Base-by-base conservation (phyloP, 2,329 filamentous ascomycete species). In the Colletotrichum ledebouriae region DNA sequence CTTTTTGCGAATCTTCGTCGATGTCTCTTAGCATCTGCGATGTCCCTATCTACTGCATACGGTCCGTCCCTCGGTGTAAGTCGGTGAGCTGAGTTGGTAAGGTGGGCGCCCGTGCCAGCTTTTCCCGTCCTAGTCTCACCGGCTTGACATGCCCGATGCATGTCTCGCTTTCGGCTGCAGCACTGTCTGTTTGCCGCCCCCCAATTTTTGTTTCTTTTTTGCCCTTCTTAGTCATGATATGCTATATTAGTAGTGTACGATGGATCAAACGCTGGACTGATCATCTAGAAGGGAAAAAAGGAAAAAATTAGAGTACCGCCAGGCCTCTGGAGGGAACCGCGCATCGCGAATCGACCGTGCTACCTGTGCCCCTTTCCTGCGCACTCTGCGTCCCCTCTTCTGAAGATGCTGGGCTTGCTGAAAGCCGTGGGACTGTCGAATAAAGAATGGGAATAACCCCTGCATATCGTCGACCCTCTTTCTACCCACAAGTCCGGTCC, bases 381-480 rank as follows among this genome's bases (percentile, higher is more conserved):
- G n/a, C 52, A 39, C 34, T 55, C 12, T 55, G 34, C 33, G 52
- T 33, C 52, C 59, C 61, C 61, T 59, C 33, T 37, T 33, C 13
- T 25, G 10, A 47, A 41, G 39, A 22, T 53, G 22, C 34, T 61
- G 59, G 37, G 44, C 59, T 67, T 67, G 64, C 65, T 61, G 65
- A 68, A 64, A 49, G 59, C 65, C 60, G 64, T 39, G 64, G 37
- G 29, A 34, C 25, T 44, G 59, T 67, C 46, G n/a, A 59, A 29
- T 29, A 53, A 33, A 15, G 1, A 12, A 55, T 25, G 6, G 64
- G 7, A 29, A 29, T 6, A 6, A 71, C 17, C 73, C 73, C 67
- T 73, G 68, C 7, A 60, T 70, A 66, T 72, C 67, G 37, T 73
- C 72, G 15, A 74, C 66, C 70, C 61, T 72, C 72, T 71, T 72